A percentile compares a stretch with the other conserved stretches of the same genome.
Evolutionary conservation across 495 filamentous ascomycete species (phyloP).

Genomic region (Rusavskia elegans): DNA sequence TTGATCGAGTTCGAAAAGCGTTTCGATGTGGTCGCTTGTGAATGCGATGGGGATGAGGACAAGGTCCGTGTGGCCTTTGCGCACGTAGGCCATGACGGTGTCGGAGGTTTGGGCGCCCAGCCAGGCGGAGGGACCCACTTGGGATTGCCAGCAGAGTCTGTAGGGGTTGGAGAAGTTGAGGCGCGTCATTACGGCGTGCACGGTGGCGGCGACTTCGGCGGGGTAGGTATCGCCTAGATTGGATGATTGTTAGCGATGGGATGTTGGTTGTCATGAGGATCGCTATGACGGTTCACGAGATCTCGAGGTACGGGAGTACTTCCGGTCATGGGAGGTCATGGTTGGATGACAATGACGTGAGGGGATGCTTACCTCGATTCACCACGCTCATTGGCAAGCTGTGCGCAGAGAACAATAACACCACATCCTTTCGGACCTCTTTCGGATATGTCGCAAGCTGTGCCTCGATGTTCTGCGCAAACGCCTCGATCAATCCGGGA

Average conservation of each 20-base stretch:
- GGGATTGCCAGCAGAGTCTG: constrained; percentile 92
- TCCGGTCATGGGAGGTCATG: too few species aligned
- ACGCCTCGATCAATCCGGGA: constrained; percentile 74
- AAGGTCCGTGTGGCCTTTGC: constrained; percentile 80
- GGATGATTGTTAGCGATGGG: background rate
- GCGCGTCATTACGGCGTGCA: constrained; percentile 87
- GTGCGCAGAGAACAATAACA: constrained; percentile 89
- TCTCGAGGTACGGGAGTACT: too few species aligned
- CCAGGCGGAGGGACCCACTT: constrained; percentile 92
- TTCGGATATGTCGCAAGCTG: constrained; percentile 69
- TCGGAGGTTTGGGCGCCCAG: constrained; percentile 83
- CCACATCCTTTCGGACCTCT: constrained; percentile 59
- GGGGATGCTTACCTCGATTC: constrained; percentile 49
- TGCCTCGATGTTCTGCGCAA: constrained; percentile 78
- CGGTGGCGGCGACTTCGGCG: constrained; percentile 92
- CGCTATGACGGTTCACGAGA: too few species aligned
- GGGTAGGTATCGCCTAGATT: constrained; percentile 77
- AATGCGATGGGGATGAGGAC: constrained; percentile 93
- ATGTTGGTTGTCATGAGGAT: too few species aligned
- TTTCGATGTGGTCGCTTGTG: constrained; percentile 97
- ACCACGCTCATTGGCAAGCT: constrained; percentile 94
- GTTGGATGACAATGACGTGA: too few species aligned
- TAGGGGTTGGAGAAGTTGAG: constrained; percentile 78
- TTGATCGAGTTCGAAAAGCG: constrained; percentile 84
- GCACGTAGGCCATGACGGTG: constrained; percentile 77